Percentiles rank a stretch among this genome's conserved stretches.
These are phyloP conservation scores for Podospora anserina DNA, from an alignment of 495 filamentous ascomycete genomes.

Conservation along the genomic window DNA sequence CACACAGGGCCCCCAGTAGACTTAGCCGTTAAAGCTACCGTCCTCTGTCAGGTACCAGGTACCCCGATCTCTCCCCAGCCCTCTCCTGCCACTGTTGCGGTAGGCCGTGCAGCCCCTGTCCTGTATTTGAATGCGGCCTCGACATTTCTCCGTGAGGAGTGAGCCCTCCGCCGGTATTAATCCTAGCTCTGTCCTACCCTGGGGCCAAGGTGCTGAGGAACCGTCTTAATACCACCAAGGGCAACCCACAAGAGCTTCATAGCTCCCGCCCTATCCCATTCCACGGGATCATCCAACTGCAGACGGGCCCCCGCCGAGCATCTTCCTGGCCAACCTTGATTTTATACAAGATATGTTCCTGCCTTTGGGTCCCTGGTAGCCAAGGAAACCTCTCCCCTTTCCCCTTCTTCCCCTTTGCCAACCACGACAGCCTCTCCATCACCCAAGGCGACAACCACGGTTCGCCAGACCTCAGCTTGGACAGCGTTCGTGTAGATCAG, in stretches of 20 bases:
- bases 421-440: constrained; percentile 1
- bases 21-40: constrained; percentile 32
- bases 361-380: constrained; percentile 22
- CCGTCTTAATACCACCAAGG: constrained; percentile 45
- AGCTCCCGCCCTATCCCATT: constrained; percentile 44
- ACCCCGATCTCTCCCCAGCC: constrained; percentile 24
- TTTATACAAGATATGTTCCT: constrained; percentile 35
- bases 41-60: constrained; percentile 41
- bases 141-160: constrained; percentile 48
- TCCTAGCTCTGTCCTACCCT: constrained; percentile 47
- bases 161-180: constrained; percentile 49
- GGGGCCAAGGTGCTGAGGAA: constrained; percentile 43
- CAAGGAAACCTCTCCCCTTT: constrained; percentile 18
- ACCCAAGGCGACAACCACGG: constrained; percentile 16
- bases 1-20: constrained; percentile 29
- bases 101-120: constrained; percentile 44
- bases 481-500: constrained; percentile 18
- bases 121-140: constrained; percentile 47
- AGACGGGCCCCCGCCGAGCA: constrained; percentile 39
- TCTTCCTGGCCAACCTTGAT: constrained; percentile 23
- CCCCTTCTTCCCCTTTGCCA: constrained; percentile 5
- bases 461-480: constrained; percentile 16
- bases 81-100: constrained; percentile 27
- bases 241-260: constrained; percentile 40
- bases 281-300: constrained; percentile 24